Evolutionary conservation across 345 rosid genomes (phyloP), one percentile per base, ranked within the genome.

Genomic region (Aquilaria sinensis): DNA sequence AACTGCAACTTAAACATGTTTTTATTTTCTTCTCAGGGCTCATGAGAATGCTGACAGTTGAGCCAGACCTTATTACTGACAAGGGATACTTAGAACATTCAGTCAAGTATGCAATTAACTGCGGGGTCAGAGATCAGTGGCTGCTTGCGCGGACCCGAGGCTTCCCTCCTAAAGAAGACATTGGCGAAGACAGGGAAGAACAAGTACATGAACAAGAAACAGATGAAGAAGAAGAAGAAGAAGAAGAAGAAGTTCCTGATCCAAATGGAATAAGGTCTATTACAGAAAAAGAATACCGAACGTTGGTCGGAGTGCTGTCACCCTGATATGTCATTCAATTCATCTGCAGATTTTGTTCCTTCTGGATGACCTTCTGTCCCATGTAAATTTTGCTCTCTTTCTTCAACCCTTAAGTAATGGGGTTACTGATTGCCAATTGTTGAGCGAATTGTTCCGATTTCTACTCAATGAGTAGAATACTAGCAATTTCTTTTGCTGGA

Each of bases 111-210:
- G 98, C 96, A 23, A 86, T 90, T 54, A 77, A 86, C 67, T 84
- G 94, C 68, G 98, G 96, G 14, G 88, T 89, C 67, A 71, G 79
- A 57, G 97, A 93, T 64, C 97, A 93, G 59, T 87, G 97, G 98
- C 54, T 76, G 60, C 86, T 61, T 45, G 84, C 82, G 12, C 77
- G 78, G 70, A 74, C 63, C 32, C 72, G 78, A 30, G 98, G 97
- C 57, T 92, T 74, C 74, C 98, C 96, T 55, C 85, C 93, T 1
- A 80, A 56, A 70, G 87, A 89, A 60, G 93, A 74, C 47, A 73
- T 63, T 69, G 85, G 80, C 65, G 85, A 75, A 15, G 84, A 67
- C 52, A 80, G 55, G 0, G 90, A 75, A 16, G 84, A 80, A 29
- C 83, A 61, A 47, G 85, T 75, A 29, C 80, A 71, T 12, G 73